These are phyloP conservation scores for Kwoniella shandongensis DNA, from an alignment of 768 basidiomycete genomes.

Conservation along the genomic window DNA sequence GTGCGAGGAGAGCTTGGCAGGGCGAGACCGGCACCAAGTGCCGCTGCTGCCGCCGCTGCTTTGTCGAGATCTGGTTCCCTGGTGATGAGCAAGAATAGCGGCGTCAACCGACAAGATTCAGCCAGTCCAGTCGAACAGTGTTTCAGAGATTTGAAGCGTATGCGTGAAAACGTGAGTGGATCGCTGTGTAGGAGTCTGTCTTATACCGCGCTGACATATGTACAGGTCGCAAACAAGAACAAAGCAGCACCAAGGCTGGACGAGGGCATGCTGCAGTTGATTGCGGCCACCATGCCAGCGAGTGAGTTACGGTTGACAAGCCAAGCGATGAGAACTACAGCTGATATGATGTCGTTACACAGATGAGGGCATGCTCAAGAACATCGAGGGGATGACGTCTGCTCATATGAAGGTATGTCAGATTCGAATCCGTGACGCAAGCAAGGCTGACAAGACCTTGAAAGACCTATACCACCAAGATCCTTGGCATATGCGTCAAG, in stretches of 20 bases:
- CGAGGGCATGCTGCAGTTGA: slow-evolving; percentile 40
- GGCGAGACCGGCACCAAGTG: slow-evolving; percentile 1
- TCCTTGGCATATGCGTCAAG: slow-evolving; percentile 20
- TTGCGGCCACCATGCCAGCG: slow-evolving; percentile 42
- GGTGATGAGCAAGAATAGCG: background rate
- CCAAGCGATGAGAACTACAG: background rate
- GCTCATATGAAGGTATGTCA: slow-evolving; percentile 32
- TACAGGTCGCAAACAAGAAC: slow-evolving; percentile 25
- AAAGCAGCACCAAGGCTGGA: slow-evolving; percentile 33
- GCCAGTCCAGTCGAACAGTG: slow-evolving; percentile 33
- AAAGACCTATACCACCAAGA: slow-evolving; percentile 14
- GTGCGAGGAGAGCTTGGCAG: background rate
- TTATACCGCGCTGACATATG: background rate
- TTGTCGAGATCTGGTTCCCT: background rate
- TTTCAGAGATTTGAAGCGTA: slow-evolving; percentile 26
- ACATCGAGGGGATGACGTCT: slow-evolving; percentile 42
- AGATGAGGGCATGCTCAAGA: slow-evolving; percentile 23
- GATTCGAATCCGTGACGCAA: no score
- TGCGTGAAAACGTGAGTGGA: slow-evolving; percentile 29
- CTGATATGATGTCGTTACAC: background rate
- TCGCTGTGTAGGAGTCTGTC: background rate
- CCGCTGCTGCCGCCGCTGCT: background rate
- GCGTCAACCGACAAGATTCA: slow-evolving; percentile 20
- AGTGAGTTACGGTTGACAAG: slow-evolving; percentile 30
- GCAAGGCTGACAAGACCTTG: slow-evolving; percentile 1